phyloP scores from a whole-genome alignment of 1,284 basidiomycete genomes.

The Tremellales sp. region DNA sequence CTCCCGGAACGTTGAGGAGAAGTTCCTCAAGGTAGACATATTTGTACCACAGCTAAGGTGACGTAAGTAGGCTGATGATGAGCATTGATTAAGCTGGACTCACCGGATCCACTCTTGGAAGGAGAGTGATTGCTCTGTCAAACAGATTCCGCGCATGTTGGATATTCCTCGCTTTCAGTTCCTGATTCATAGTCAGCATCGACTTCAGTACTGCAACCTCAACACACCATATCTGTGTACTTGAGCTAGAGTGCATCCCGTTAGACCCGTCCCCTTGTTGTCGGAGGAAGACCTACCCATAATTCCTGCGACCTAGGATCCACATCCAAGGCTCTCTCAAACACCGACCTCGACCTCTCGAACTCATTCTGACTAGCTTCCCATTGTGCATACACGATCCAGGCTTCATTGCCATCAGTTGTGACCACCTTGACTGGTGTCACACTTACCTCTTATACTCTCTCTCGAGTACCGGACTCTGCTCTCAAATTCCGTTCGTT shows the following conservation, averaged over 20 bases:
- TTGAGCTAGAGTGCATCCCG: conserved; percentile 52
- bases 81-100: conserved; percentile 16
- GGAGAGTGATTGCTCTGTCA: conserved; percentile 90
- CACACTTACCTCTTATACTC: conserved; percentile 43
- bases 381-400: conserved; percentile 62
- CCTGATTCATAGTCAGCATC: conserved; percentile 44
- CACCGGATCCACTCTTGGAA: conserved; percentile 77
- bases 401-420: conserved; percentile 42
- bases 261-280: not conserved
- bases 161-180: conserved; percentile 93
- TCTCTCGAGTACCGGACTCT: conserved; percentile 79
- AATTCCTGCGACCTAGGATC: conserved; percentile 83
- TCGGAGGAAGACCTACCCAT: conserved; percentile 56
- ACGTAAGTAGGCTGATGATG: conserved; percentile 11
- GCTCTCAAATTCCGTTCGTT: conserved; percentile 95
- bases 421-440: not conserved
- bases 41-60: conserved; percentile 85
- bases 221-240: conserved; percentile 80
- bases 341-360: conserved; percentile 86
- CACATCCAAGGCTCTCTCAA: conserved; percentile 93
- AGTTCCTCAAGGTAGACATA: conserved; percentile 98
- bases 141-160: conserved; percentile 95
- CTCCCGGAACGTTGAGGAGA: conserved; percentile 89
- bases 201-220: not conserved
- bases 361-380: conserved; percentile 97